Evolutionary conservation across 2,329 filamentous ascomycete genomes (phyloP).

Genomic region (Xylariaceae sp.): DNA sequence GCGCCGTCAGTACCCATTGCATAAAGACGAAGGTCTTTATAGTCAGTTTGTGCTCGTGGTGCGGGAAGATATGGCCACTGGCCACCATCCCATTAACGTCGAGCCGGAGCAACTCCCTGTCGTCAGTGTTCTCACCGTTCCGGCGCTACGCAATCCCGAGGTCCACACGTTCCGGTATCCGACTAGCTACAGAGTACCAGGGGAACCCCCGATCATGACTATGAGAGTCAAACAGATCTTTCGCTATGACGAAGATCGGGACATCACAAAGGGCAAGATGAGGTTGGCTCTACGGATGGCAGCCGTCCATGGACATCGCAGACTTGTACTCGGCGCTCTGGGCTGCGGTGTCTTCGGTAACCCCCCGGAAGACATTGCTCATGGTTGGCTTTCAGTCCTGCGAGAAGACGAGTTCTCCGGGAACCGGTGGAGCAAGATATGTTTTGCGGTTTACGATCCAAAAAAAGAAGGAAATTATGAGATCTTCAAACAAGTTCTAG

Average conservation of each 20-base stretch:
- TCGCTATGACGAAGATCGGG: slow-evolving; percentile 40
- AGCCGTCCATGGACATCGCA: slow-evolving; percentile 50
- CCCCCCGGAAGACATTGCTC: slow-evolving; percentile 57
- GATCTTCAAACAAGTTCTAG: slow-evolving; percentile 43
- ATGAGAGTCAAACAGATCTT: slow-evolving; percentile 33
- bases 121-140: slow-evolving; percentile 40
- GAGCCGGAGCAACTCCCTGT: slow-evolving; percentile 30
- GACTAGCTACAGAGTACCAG: slow-evolving; percentile 15
- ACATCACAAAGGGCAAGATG: slow-evolving; percentile 60
- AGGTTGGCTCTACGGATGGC: slow-evolving; percentile 56
- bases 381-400: slow-evolving; percentile 60
- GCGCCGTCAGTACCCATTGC: slow-evolving; percentile 22
- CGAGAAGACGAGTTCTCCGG: slow-evolving; percentile 57
- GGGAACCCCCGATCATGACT: no score
- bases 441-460: slow-evolving; percentile 58
- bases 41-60: slow-evolving; percentile 32
- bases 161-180: slow-evolving; percentile 3
- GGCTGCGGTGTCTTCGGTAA: slow-evolving; percentile 66
- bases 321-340: slow-evolving; percentile 63
- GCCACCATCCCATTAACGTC: slow-evolving; percentile 25
- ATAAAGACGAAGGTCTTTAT: slow-evolving; percentile 25
- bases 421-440: slow-evolving; percentile 53
- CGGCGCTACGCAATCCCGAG: slow-evolving; percentile 24
- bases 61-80: slow-evolving; percentile 21
- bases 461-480: slow-evolving; percentile 47